Percentiles rank a stretch among this genome's conserved stretches.
Evolutionary conservation across 257 asterid species (phyloP).

Genomic region (Solanum sejunctum): DNA sequence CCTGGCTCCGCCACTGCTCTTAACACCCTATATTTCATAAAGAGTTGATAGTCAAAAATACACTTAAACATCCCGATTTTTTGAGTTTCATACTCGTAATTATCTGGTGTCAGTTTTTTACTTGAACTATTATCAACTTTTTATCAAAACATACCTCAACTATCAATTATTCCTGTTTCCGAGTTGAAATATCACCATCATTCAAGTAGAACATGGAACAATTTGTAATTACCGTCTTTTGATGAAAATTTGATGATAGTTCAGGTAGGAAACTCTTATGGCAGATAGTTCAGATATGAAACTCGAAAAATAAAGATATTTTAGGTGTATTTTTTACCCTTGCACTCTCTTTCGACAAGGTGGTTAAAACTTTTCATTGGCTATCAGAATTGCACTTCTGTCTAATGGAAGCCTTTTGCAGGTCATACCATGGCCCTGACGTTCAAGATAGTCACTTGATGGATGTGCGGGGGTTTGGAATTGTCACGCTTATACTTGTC

Average conservation of each 20-base stretch:
- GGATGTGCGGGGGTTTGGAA: constrained; percentile 3
- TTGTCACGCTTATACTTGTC: neutral
- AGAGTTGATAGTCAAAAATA: too few relatives aligned
- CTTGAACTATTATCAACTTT: neutral
- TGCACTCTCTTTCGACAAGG: neutral
- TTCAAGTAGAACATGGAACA: neutral
- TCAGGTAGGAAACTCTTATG: neutral
- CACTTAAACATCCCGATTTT: neutral
- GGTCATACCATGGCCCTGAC: neutral
- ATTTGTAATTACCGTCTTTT: neutral
- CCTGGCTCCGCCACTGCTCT: too few relatives aligned
- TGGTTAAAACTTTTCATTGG: neutral
- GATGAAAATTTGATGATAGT: neutral
- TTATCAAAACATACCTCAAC: neutral
- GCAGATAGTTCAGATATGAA: too few relatives aligned
- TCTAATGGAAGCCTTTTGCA: neutral
- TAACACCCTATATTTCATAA: too few relatives aligned
- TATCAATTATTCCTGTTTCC: too few relatives aligned
- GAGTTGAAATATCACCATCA: neutral
- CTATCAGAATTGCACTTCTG: neutral
- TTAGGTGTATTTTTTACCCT: neutral
- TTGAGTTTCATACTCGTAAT: neutral
- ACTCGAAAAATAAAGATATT: neutral
- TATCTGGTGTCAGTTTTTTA: too few relatives aligned
- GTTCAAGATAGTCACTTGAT: neutral